Evolutionary conservation across 352 stramenopile genomes (phyloP).

Genomic region (Globisporangium recalcitrans): DNA sequence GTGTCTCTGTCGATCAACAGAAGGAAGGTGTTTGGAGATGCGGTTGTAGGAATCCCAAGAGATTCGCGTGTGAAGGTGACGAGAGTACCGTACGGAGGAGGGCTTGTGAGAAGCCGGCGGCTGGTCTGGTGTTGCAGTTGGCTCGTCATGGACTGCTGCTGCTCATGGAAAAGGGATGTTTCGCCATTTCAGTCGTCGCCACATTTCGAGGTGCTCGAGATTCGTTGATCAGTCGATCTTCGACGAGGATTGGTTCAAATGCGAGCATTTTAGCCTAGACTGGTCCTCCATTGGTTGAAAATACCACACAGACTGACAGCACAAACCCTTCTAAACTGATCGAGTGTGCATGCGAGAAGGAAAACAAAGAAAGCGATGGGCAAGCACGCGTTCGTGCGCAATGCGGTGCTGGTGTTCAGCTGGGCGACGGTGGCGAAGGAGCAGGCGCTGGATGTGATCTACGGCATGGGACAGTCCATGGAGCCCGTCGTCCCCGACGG

Average conservation of each 20-base stretch:
- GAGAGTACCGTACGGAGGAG: neutral
- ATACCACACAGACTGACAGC: too few relatives aligned
- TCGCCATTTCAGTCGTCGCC: neutral
- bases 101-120: neutral
- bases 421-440: constrained; percentile 62
- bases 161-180: neutral
- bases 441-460: constrained; percentile 72
- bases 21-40: neutral
- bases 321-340: too few relatives aligned
- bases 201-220: too few relatives aligned
- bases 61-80: neutral
- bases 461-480: constrained; percentile 86
- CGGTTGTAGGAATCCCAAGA: neutral
- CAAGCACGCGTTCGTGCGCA: constrained; percentile 25
- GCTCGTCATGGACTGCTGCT: neutral
- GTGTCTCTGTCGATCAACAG: neutral
- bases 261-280: too few relatives aligned
- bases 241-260: neutral
- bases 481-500: constrained; percentile 70
- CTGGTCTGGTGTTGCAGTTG: neutral
- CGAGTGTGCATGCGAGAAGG: too few relatives aligned
- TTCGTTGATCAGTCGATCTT: too few relatives aligned
- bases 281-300: too few relatives aligned
- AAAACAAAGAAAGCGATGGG: too few relatives aligned
- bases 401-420: constrained; percentile 49